Evolutionary conservation across 331 rosid genomes (phyloP), one percentile per base, ranked within the genome.

Genomic region (Malus hybrid): DNA sequence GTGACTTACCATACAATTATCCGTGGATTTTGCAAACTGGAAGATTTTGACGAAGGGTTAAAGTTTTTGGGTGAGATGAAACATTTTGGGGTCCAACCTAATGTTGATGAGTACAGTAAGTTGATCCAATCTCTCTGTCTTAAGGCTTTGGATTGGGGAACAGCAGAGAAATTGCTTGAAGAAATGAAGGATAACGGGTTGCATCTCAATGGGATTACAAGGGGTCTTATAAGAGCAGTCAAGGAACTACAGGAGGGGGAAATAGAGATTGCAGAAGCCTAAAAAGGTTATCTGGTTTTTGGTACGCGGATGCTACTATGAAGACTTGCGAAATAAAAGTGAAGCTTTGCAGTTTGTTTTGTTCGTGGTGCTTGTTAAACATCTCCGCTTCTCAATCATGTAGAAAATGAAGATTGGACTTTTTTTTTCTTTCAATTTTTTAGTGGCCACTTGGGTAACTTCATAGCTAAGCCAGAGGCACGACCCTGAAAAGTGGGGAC

Each of bases 91-190:
- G 88, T 91, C 44, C 67, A 71, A 34, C 86, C 92, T n/a, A 84
- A 55, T 70, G 86, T 19, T 27, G 93, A 92, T 64, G 96, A 91
- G 80, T 94, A 94, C 55, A 90, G 87, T 50, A 92, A 90, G 86
- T 69, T 94, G 90, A 87, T 94, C 80, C 97, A 88, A 72, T 88
- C 96, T 76, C 87, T 94, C 50, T 91, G 97, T 81, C 82, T 94
- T 66, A 92, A 86, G 86, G 90, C 92, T 71, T 66, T 88, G 79
- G 97, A 92, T 80, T 94, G 96, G 96, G 80, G 87, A 78, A 83
- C 19, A 10, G 91, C 97, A 18, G 93, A 90, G 74, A 94, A 85
- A 80, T 80, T 94, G 65, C 83, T 70, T 6, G 87, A 86, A 77
- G 97, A 88, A 85, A 91, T 92, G 97, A 87, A 86, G 79, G 88